A percentile compares a stretch with the other conserved stretches of the same genome.
Conservation (phyloP, 192 early-diverging fungal species). For the Phlyctochytrium planicorne region DNA sequence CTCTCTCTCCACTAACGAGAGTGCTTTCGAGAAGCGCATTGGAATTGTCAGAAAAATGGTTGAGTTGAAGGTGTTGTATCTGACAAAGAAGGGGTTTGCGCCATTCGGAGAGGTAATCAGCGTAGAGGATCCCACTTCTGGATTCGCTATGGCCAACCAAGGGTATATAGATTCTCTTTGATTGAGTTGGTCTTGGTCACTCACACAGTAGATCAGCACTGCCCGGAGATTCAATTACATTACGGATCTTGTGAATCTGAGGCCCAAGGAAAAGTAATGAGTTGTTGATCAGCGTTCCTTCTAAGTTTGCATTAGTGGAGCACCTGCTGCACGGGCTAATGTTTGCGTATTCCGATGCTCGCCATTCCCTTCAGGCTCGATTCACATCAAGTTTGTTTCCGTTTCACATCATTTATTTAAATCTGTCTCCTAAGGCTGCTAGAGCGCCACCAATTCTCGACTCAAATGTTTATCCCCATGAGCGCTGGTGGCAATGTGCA, state of each 20-base stretch:
- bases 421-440: constrained; percentile 68
- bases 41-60: neutral
- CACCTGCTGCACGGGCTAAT: neutral
- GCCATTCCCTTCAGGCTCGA: neutral
- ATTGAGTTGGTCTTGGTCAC: neutral
- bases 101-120: neutral
- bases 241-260: neutral
- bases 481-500: constrained; percentile 18
- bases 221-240: neutral
- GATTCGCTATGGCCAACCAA: neutral
- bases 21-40: no score
- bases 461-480: constrained; percentile 87
- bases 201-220: neutral
- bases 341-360: neutral
- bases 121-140: neutral
- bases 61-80: neutral
- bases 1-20: no score
- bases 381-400: neutral
- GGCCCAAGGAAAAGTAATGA: neutral
- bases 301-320: neutral
- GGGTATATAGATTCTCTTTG: neutral
- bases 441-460: constrained; percentile 82
- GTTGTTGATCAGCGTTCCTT: neutral
- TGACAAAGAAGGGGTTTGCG: neutral
- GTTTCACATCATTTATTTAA: neutral